These are phyloP conservation scores for Epichloe sibirici DNA, from an alignment of 2,329 filamentous ascomycete species.

Conservation along the genomic window DNA sequence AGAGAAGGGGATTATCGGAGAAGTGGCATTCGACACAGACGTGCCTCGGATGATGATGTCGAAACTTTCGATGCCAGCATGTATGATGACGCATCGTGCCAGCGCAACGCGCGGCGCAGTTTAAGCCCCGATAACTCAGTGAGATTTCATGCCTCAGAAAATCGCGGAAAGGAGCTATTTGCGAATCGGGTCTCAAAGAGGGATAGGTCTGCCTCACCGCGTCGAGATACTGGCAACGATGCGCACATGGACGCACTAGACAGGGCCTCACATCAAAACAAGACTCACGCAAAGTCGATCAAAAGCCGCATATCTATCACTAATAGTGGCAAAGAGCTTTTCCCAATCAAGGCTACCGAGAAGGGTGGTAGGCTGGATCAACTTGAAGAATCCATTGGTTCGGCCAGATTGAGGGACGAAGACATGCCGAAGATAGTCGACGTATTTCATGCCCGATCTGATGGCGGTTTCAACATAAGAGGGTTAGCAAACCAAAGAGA, in stretches of 20 bases:
- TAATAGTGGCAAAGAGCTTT: constrained; percentile 26
- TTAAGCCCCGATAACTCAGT: constrained; percentile 17
- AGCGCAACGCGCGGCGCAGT: constrained; percentile 13
- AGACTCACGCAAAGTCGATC: constrained; percentile 21
- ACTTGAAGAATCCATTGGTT: constrained; percentile 27
- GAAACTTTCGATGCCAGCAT: constrained; percentile 61
- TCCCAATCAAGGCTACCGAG: constrained; percentile 21
- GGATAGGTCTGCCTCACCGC: constrained; percentile 41
- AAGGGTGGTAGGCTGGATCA: constrained; percentile 23
- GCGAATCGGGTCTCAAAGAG: constrained; percentile 26
- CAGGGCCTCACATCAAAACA: constrained; percentile 23
- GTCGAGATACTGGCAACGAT: constrained; percentile 30
- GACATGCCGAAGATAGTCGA: constrained; percentile 46
- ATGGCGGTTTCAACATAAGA: constrained; percentile 44
- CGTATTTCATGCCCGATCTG: constrained; percentile 29
- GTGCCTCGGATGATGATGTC: constrained; percentile 36
- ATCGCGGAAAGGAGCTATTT: constrained; percentile 53
- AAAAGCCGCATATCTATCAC: constrained; percentile 19
- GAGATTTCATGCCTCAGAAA: constrained; percentile 22
- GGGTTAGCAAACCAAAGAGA: constrained; percentile 39
- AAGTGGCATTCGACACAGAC: constrained; percentile 20
- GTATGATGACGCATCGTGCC: constrained; percentile 58
- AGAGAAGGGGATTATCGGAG: constrained; percentile 29
- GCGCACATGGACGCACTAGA: constrained; percentile 22
- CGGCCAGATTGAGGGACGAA: constrained; percentile 23